A percentile compares a stretch with the other conserved stretches of the same genome.
phyloP scores from a whole-genome alignment of 805 yeast genomes.

The Pichia phayaonensis region DNA sequence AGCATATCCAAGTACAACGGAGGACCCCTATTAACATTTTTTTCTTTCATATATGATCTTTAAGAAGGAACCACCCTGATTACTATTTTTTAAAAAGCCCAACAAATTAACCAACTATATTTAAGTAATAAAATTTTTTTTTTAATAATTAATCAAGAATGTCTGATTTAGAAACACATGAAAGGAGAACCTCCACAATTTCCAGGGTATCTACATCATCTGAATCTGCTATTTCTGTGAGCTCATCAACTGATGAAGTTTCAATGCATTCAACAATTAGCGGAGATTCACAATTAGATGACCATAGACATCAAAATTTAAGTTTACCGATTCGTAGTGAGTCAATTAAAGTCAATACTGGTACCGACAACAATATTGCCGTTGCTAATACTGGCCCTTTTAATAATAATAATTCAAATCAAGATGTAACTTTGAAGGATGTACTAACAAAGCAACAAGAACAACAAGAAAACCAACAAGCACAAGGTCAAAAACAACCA shows the following conservation, averaged over 20 bases:
- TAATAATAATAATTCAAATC: neutral
- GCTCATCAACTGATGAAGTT: slow-evolving; percentile 25
- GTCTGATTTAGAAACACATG: neutral
- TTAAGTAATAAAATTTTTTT: neutral
- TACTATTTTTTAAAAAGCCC: neutral
- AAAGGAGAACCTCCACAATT: neutral
- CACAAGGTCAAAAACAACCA: too few species aligned
- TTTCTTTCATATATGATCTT: neutral
- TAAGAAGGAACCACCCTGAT: slow-evolving; percentile 4
- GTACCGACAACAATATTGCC: neutral
- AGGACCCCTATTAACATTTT: neutral
- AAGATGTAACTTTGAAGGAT: neutral
- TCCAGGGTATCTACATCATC: slow-evolving; percentile 9
- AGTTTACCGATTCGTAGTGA: slow-evolving; percentile 29
- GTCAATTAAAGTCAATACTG: slow-evolving; percentile 6
- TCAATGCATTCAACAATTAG: slow-evolving; percentile 29
- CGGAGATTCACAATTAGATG: slow-evolving; percentile 30
- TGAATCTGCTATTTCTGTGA: slow-evolving; percentile 18
- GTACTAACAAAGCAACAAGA: neutral
- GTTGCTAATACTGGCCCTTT: neutral
- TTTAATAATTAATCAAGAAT: neutral
- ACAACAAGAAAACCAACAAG: neutral
- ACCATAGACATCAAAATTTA: slow-evolving; percentile 29
- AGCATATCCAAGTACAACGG: neutral
- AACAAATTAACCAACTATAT: neutral